Conservation (phyloP, 2,329 filamentous ascomycete genomes). For the Pyrenophora teres region DNA sequence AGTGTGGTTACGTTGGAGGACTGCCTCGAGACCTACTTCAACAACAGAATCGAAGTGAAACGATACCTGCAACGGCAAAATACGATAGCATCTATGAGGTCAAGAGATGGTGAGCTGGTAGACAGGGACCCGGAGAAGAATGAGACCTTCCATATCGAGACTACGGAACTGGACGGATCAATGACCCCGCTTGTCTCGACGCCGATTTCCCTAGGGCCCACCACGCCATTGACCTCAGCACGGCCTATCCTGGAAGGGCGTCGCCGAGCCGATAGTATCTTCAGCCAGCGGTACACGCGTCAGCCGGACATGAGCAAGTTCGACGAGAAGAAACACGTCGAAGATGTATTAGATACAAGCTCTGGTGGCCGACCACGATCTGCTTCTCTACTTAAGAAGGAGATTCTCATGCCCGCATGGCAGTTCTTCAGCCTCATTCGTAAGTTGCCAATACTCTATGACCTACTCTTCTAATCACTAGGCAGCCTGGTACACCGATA, state of each 20-base stretch:
- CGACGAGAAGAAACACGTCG: conserved; percentile 56
- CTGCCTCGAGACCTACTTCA: conserved; percentile 93
- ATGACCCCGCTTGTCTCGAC: conserved; percentile 44
- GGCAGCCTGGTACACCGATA: conserved; percentile 82
- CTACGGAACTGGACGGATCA: conserved; percentile 45
- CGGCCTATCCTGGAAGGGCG: conserved; percentile 41
- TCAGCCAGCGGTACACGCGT: conserved; percentile 51
- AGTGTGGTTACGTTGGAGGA: conserved; percentile 81
- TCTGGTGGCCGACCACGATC: conserved; percentile 41
- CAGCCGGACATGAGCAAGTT: conserved; percentile 56
- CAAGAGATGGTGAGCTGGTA: conserved; percentile 29
- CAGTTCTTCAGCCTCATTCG: conserved; percentile 94
- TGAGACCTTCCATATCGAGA: conserved; percentile 51
- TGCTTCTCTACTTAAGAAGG: conserved; percentile 63
- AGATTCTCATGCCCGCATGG: conserved; percentile 95
- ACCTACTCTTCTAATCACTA: conserved; percentile 16
- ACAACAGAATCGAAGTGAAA: conserved; percentile 87
- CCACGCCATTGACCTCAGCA: conserved; percentile 30
- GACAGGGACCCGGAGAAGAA: conserved; percentile 43
- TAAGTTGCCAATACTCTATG: conserved; percentile 54
- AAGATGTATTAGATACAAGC: conserved; percentile 45
- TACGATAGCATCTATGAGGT: conserved; percentile 58
- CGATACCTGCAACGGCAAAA: conserved; percentile 70
- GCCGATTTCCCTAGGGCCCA: conserved; percentile 35
- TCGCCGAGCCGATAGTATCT: conserved; percentile 56